Evolutionary conservation across 306 rosid species (phyloP), one percentile per base, ranked within the genome.

Genomic region (Crotalaria pallida): DNA sequence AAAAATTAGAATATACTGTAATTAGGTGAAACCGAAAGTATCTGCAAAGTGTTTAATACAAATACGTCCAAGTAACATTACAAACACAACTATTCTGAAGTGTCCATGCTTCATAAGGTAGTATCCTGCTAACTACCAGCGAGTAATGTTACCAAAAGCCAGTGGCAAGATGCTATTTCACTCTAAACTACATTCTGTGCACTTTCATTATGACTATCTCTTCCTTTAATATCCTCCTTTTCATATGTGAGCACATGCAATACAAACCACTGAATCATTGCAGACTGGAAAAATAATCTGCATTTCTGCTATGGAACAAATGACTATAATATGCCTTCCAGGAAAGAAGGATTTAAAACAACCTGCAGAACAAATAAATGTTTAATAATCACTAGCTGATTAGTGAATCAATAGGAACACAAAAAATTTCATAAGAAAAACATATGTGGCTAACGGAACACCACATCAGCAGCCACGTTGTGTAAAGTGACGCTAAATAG

Each of bases 161-260:
- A 55, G 59, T 34, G 52, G 24, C 26, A 75, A 55, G 70, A 49
- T 40, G 40, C 59, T 44, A 26, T 60, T 45, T 75, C 51, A 44
- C 27, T 36, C 55, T 56, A 56, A 74, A 74, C 57, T 69, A 45
- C 76, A 70, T 69, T 69, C 56, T 74, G 21, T 36, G 65, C 69
- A 71, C 48, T 55, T 65, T 16, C 66, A 44, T 60, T 50, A 47
- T 26, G 58, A 26, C 76, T 29, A 26, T 66, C 21, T 26, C 73
- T 81, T 81, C 67, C 80, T 63, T 29, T 75, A 65, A 13, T 71
- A 64, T 76, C 79, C 40, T 67, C 45, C 36, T 34, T 34, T 43
- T 44, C 49, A 75, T 75, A 33, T 67, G 68, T 43, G 67, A 73
- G 51, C 59, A 38, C 21, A 22, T 60, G 57, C 55, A 60, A 61